phyloP scores from a whole-genome alignment of 768 basidiomycete genomes.

The Cytidiella melzeri region DNA sequence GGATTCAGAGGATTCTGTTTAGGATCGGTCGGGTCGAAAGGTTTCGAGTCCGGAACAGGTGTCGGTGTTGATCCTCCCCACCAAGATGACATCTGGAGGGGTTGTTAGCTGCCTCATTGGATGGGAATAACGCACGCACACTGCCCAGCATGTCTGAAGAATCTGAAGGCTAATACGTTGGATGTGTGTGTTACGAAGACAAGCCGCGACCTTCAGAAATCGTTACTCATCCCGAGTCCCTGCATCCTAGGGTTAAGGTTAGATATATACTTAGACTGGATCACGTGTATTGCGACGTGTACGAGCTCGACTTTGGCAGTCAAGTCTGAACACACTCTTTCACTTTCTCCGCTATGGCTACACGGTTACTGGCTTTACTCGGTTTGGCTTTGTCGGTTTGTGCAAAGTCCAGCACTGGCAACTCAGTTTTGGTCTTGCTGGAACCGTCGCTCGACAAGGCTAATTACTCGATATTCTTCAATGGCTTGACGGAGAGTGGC shows the following conservation, averaged over 20 bases:
- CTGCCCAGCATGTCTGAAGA: conserved; percentile 9
- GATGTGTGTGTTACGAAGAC: not conserved
- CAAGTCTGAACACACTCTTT: not conserved
- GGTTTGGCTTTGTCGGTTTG: conserved; percentile 19
- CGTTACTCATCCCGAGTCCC: not conserved
- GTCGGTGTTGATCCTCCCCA: conserved; percentile 16
- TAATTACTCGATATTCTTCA: conserved; percentile 80
- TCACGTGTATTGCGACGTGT: conserved; percentile 12
- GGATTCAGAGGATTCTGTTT: conserved; percentile 89
- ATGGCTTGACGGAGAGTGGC: conserved; percentile 70
- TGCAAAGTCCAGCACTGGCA: conserved; percentile 75
- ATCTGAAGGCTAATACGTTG: not conserved
- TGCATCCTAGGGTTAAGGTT: conserved; percentile 4
- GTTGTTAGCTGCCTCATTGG: no score
- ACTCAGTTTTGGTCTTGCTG: conserved; percentile 79
- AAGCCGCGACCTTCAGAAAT: not conserved
- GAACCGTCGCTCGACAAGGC: conserved; percentile 61
- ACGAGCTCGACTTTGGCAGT: not conserved
- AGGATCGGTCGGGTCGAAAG: conserved; percentile 67
- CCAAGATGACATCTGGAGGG: conserved; percentile 21
- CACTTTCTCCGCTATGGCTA: not conserved
- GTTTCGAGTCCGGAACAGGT: conserved; percentile 16
- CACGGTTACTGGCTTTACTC: conserved; percentile 21
- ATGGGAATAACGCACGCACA: conserved; percentile 4
- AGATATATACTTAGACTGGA: conserved; percentile 6